Conservation (phyloP, 106 monocot species). For the Amphibolis antarctica region DNA sequence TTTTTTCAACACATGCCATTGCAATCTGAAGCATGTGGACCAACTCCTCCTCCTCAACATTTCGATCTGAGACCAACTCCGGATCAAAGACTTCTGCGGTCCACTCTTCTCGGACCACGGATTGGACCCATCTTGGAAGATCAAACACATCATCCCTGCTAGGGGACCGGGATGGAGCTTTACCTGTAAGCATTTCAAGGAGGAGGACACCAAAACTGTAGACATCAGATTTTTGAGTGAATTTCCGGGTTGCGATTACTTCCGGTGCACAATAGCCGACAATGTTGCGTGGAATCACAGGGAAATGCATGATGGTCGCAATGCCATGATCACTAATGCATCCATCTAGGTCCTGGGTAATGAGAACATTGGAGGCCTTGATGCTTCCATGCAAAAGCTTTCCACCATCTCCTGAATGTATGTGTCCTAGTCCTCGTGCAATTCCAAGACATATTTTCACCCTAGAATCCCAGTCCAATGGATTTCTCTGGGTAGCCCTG, state of each 20-base stretch:
- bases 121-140: slow-evolving; percentile 52
- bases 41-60: slow-evolving; percentile 79
- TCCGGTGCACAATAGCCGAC: slow-evolving; percentile 41
- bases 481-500: slow-evolving; percentile 6
- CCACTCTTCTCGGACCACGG: slow-evolving; percentile 86
- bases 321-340: slow-evolving; percentile 34
- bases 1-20: slow-evolving; percentile 56
- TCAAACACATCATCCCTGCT: slow-evolving; percentile 25
- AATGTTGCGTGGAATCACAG: slow-evolving; percentile 6
- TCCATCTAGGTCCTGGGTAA: slow-evolving; percentile 16
- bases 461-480: slow-evolving; percentile 37
- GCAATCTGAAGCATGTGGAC: slow-evolving; percentile 85
- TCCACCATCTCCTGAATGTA: slow-evolving; percentile 27
- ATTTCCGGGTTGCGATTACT: slow-evolving; percentile 22
- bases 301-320: slow-evolving; percentile 15
- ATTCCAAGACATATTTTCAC: slow-evolving; percentile 29
- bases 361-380: slow-evolving; percentile 56
- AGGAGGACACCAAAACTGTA: slow-evolving; percentile 65
- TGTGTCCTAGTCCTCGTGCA: slow-evolving; percentile 38
- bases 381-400: slow-evolving; percentile 43
- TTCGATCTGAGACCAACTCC: slow-evolving; percentile 46
- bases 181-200: slow-evolving; percentile 47
- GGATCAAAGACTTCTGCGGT: slow-evolving; percentile 89
- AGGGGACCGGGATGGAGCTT: slow-evolving; percentile 26
- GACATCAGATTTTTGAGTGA: slow-evolving; percentile 45